phyloP scores from a whole-genome alignment of 352 stramenopile species.

The Thraustotheca clavata region DNA sequence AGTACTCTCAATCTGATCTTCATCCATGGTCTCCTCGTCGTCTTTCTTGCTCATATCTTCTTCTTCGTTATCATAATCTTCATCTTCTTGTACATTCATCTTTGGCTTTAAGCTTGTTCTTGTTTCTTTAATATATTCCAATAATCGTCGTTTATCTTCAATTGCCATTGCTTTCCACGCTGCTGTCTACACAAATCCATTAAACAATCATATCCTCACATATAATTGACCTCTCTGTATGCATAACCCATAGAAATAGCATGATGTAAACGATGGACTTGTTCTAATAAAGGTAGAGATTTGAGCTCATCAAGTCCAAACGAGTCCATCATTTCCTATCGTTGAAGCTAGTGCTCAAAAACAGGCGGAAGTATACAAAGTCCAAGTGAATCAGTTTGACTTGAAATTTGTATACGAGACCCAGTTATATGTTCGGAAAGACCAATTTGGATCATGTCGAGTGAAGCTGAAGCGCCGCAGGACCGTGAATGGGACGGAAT shows the following conservation, averaged over 20 bases:
- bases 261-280: slow-evolving; percentile 77
- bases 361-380: slow-evolving; percentile 3
- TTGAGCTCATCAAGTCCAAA: slow-evolving; percentile 60
- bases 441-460: background rate
- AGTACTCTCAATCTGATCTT: background rate
- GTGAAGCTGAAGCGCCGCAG: background rate
- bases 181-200: slow-evolving; percentile 33
- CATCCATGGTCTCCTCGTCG: background rate
- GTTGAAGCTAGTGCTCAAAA: too few species aligned
- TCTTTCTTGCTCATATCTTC: too few species aligned
- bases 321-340: too few species aligned
- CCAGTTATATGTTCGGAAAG: background rate
- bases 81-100: slow-evolving; percentile 13
- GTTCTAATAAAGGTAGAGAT: slow-evolving; percentile 64
- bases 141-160: slow-evolving; percentile 72
- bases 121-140: slow-evolving; percentile 71
- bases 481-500: slow-evolving; percentile 18
- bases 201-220: background rate
- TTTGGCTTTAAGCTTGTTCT: slow-evolving; percentile 12
- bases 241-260: slow-evolving; percentile 74
- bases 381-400: background rate
- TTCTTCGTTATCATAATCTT: slow-evolving; percentile 17
- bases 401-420: background rate
- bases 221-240: slow-evolving; percentile 54
- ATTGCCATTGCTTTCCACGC: slow-evolving; percentile 67